Conservation (phyloP, 805 yeast species). For the Yamadazyma endophytica region DNA sequence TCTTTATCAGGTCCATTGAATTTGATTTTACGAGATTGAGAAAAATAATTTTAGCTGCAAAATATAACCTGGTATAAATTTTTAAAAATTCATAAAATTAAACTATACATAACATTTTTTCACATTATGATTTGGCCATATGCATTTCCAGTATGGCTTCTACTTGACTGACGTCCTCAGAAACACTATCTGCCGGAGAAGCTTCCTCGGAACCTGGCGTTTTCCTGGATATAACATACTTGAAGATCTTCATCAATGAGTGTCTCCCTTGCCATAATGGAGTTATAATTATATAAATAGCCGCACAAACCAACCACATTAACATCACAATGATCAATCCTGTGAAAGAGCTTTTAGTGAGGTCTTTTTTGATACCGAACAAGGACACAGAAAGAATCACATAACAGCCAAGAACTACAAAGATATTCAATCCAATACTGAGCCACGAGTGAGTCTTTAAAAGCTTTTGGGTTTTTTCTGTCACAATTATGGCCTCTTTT, state of each 20-base stretch:
- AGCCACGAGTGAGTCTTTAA: slow-evolving; percentile 6
- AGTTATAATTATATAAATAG: slow-evolving; percentile 11
- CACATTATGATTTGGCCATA: too few relatives aligned
- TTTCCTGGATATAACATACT: neutral
- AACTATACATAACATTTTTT: too few relatives aligned
- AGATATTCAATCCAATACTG: slow-evolving; percentile 4
- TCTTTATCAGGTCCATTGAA: slow-evolving; percentile 2
- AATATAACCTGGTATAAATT: too few relatives aligned
- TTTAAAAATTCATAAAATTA: too few relatives aligned
- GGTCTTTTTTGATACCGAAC: slow-evolving; percentile 2
- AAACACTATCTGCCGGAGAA: neutral
- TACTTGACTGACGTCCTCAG: too few relatives aligned
- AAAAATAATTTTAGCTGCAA: too few relatives aligned
- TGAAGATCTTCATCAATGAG: slow-evolving; percentile 1
- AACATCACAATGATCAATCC: slow-evolving; percentile 13
- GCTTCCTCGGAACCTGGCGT: neutral
- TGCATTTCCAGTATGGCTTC: too few relatives aligned
- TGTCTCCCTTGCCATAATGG: slow-evolving; percentile 8
- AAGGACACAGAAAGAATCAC: slow-evolving; percentile 5
- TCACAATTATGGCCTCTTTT: slow-evolving; percentile 5
- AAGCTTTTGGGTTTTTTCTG: neutral
- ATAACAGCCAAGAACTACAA: slow-evolving; percentile 7
- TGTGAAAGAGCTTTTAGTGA: slow-evolving; percentile 3
- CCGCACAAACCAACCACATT: slow-evolving; percentile 18
- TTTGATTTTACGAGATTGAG: too few relatives aligned